Base-by-base conservation (phyloP, 2,329 filamentous ascomycete species). In the Talaromyces pinophilus region DNA sequence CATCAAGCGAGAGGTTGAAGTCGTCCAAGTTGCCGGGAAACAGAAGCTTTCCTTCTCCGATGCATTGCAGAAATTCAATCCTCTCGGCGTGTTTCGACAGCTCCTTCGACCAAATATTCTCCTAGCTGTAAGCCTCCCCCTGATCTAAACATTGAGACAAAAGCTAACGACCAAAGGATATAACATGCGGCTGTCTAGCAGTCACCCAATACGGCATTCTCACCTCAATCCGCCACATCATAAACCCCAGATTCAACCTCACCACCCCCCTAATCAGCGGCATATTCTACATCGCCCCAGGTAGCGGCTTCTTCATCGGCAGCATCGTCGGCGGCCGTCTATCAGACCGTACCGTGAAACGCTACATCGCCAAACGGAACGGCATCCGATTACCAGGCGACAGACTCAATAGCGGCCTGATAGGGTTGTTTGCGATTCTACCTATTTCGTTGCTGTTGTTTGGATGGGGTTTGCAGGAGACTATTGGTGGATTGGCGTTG, bases 221-320 rank as follows among this genome's bases (percentile, higher is more conserved):
- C 11, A 90, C 89, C 0, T 87, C 87, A 0, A 90, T 91, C 64
- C 88, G 90, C 19, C 90, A 90, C 70, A 85, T 92, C 15, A 82
- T 93, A 61, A 92, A 92, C 71, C 90, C 90, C 0, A 87, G 90
- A 28, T 92, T 92, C 79, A 77, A 88, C 63, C 82, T 92, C 8
- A 85, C 86, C 0, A 82, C 86, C 0, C 89, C 90, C 0, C 82
- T 92, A 8, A 84, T 91, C 70, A 86, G 84, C 1, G 90, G 89
- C 0, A 82, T 92, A 1, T 92, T 93, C 79, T 93, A 92, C 74
- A 85, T 92, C 33, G 88, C 90, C 0, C 90, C 90, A 0, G 90
- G 90, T 2, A 84, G 83, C 38, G 90, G 90, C 0, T 92, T 92
- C 71, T 77, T 92, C 0, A 62, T 87, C 0, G 90, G 90, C 1